Conservation (phyloP, 768 basidiomycete genomes). For the Porpolomopsis calyptriformis region DNA sequence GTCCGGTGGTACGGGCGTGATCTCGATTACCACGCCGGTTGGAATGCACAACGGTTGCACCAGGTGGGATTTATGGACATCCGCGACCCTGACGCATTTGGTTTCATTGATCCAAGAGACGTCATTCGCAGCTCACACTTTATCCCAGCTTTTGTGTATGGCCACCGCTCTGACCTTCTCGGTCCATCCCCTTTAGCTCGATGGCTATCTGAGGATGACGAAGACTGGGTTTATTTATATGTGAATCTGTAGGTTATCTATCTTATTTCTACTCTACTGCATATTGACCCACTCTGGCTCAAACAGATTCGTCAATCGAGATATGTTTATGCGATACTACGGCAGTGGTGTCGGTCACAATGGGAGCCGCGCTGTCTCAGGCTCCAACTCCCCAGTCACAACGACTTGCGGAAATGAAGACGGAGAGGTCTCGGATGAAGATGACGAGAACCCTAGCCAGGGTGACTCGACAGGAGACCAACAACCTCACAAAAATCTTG, state of each 20-base stretch:
- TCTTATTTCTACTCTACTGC: not conserved
- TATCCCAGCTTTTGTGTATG: constrained; percentile 9
- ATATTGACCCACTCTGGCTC: not conserved
- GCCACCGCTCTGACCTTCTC: not conserved
- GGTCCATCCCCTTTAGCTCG: constrained; percentile 2
- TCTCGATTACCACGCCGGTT: not conserved
- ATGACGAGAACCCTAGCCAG: not conserved
- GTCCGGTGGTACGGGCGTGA: constrained; percentile 11
- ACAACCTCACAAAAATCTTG: not conserved
- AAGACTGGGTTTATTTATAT: constrained; percentile 26
- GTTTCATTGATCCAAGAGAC: constrained; percentile 13
- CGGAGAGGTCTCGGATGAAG: not conserved
- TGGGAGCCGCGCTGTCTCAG: not conserved
- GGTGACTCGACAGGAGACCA: not conserved
- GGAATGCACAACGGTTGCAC: not conserved
- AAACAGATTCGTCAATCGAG: constrained; percentile 28
- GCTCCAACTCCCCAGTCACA: not conserved
- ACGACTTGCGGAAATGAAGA: not conserved
- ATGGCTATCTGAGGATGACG: not conserved
- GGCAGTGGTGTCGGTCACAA: constrained; percentile 23
- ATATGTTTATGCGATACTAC: constrained; percentile 27
- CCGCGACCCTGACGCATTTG: constrained; percentile 11
- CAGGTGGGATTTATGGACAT: constrained; percentile 7
- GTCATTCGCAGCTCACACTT: constrained; percentile 12
- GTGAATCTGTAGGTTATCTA: constrained; percentile 24